These are phyloP conservation scores for Umbelopsis sp. DNA, from an alignment of 371 early-diverging fungal species.

Conservation along the genomic window DNA sequence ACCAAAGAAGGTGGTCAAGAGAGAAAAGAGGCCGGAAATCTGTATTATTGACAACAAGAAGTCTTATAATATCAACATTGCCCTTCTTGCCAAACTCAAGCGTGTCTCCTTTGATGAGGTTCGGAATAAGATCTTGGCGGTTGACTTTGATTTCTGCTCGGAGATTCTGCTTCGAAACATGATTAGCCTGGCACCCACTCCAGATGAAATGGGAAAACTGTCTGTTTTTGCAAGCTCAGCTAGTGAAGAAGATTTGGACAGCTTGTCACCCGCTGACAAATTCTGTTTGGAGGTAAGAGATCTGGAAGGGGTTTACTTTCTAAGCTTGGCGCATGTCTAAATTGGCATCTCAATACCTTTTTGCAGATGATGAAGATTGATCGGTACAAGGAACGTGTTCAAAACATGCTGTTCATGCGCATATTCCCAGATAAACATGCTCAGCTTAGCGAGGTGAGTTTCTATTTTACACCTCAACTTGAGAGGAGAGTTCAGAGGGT, in stretches of 20 bases:
- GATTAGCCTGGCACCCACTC: conserved; percentile 66
- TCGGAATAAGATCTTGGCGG: conserved; percentile 60
- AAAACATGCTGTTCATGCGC: conserved; percentile 72
- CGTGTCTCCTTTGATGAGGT: conserved; percentile 66
- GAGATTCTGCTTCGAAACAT: conserved; percentile 73
- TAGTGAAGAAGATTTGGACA: conserved; percentile 62
- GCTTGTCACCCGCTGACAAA: conserved; percentile 77
- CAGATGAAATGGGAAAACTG: conserved; percentile 79
- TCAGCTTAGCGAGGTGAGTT: conserved; percentile 64
- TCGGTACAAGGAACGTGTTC: conserved; percentile 78
- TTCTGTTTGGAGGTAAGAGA: conserved; percentile 83
- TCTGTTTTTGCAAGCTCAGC: conserved; percentile 67
- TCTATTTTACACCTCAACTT: background rate
- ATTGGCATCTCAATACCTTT: background rate
- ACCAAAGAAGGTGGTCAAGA: conserved; percentile 31
- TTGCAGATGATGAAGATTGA: conserved; percentile 77
- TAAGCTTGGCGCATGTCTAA: too few species aligned
- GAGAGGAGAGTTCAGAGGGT: background rate
- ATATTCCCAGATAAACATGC: conserved; percentile 76
- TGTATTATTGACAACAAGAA: conserved; percentile 75
- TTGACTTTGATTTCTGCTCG: conserved; percentile 71
- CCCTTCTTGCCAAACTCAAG: conserved; percentile 71
- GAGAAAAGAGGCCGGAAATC: conserved; percentile 54
- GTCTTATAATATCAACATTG: conserved; percentile 80
- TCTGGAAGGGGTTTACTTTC: background rate